A percentile compares a stretch with the other conserved stretches of the same genome.
phyloP scores from a whole-genome alignment of 768 basidiomycete genomes.

The Punctularia strigosozonata region DNA sequence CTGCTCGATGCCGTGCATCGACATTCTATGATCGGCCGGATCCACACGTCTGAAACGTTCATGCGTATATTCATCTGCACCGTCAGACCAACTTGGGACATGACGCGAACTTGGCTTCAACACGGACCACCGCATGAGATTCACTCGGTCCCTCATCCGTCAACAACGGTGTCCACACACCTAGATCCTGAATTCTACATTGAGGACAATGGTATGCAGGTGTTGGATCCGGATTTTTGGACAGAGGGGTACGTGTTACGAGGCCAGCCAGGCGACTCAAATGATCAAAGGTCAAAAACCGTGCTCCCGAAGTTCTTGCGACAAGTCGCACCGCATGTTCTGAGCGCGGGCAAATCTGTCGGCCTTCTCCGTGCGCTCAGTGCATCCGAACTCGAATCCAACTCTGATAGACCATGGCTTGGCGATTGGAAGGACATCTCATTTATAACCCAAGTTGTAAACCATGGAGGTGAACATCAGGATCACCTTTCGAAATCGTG shows the following conservation, averaged over 20 bases:
- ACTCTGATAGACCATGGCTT: conserved; percentile 3
- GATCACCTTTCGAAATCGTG: too few species aligned
- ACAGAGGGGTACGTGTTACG: conserved; percentile 54
- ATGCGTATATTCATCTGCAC: conserved; percentile 49
- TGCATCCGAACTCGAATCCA: not conserved
- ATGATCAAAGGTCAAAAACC: too few species aligned
- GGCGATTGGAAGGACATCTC: not conserved
- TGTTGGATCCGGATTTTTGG: conserved; percentile 70
- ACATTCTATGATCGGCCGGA: conserved; percentile 47
- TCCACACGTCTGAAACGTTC: conserved; percentile 39
- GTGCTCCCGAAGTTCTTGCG: conserved; percentile 59
- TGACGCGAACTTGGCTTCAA: conserved; percentile 61
- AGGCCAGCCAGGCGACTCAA: conserved; percentile 23
- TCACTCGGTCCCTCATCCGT: not conserved
- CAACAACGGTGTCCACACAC: not conserved
- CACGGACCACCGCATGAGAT: conserved; percentile 51
- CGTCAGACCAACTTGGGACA: conserved; percentile 63
- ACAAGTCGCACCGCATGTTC: conserved; percentile 42
- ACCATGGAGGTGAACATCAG: too few species aligned
- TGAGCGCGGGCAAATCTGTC: conserved; percentile 65
- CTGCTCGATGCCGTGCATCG: conserved; percentile 46
- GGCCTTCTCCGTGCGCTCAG: conserved; percentile 61
- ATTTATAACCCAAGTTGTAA: not conserved
- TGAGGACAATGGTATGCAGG: conserved; percentile 47
- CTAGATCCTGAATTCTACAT: conserved; percentile 69